Percentiles rank a stretch among this genome's conserved stretches.
Conservation (phyloP, 225 moss, liverwort and hornwort species). For the Asterella californica region DNA sequence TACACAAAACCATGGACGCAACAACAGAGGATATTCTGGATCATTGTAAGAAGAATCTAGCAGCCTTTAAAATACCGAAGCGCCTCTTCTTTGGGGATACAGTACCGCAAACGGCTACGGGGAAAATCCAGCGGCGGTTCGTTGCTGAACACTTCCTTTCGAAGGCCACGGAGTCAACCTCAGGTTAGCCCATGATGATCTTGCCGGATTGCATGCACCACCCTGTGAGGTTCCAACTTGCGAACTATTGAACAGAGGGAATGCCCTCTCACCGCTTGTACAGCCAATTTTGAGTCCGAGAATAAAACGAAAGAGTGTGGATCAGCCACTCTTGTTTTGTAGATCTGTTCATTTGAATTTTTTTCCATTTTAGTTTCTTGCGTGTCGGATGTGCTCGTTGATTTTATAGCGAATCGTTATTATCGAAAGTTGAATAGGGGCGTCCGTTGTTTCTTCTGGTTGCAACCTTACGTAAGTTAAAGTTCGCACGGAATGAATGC, state of each 20-base stretch:
- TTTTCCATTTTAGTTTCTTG: neutral
- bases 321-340: neutral
- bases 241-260: constrained; percentile 20
- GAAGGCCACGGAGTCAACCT: constrained; percentile 33
- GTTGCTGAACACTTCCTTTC: constrained; percentile 93
- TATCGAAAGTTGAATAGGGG: neutral
- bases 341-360: neutral
- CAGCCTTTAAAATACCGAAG: constrained; percentile 86
- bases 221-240: neutral
- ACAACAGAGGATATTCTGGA: constrained; percentile 69
- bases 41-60: constrained; percentile 78
- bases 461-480: neutral
- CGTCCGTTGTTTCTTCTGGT: neutral
- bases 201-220: too few species aligned
- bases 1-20: constrained; percentile 55
- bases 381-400: neutral
- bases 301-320: constrained; percentile 14
- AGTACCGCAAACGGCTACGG: constrained; percentile 92
- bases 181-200: constrained; percentile 48
- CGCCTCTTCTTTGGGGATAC: constrained; percentile 75
- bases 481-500: neutral
- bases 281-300: constrained; percentile 3
- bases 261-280: constrained; percentile 34
- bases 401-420: neutral
- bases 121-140: constrained; percentile 97